Evolutionary conservation across 2,329 filamentous ascomycete species (phyloP).

Genomic region (Magnaporthales sp.): DNA sequence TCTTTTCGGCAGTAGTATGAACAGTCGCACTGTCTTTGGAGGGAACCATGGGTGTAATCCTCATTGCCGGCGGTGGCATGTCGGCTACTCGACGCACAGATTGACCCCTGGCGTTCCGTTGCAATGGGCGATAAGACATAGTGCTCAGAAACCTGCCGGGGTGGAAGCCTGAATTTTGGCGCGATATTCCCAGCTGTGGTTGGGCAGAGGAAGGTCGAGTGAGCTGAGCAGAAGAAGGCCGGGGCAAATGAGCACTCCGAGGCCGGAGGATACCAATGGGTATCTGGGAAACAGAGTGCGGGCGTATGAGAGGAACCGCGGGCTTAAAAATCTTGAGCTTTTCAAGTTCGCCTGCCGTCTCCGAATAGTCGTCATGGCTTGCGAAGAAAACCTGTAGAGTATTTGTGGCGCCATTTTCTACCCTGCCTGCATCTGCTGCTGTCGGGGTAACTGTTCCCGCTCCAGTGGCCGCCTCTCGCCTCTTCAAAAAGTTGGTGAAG

Average conservation of each 20-base stretch:
- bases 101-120: not conserved
- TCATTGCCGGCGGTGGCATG: not conserved
- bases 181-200: not conserved
- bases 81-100: not conserved
- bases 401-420: not conserved
- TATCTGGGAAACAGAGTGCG: not conserved
- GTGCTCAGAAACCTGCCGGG: not conserved
- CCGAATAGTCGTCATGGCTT: not conserved
- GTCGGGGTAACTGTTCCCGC: not conserved
- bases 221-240: not conserved
- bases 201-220: not conserved
- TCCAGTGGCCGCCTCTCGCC: not conserved
- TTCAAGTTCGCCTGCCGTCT: not conserved
- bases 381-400: not conserved
- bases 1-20: not conserved
- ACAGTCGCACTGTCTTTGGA: not conserved
- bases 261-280: not conserved
- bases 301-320: not conserved
- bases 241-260: not conserved
- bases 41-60: not conserved
- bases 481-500: not conserved
- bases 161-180: not conserved
- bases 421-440: not conserved
- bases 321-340: conserved; percentile 1
- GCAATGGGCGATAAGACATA: not conserved